phyloP scores from a whole-genome alignment of 768 basidiomycete species.

The Mycena latifolia region DNA sequence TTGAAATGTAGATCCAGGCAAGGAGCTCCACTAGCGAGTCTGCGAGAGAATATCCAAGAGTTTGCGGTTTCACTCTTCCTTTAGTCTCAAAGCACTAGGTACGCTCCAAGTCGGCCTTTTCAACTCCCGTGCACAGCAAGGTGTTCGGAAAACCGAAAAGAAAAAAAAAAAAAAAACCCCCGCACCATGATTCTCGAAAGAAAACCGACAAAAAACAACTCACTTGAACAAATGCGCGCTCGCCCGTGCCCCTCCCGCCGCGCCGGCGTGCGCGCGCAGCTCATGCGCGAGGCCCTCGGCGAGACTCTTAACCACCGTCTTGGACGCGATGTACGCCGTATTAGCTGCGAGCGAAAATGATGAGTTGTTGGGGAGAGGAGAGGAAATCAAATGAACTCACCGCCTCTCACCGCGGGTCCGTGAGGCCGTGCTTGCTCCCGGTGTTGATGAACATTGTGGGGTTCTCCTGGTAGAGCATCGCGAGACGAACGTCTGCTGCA shows the following conservation, averaged over 20 bases:
- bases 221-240: too few relatives aligned
- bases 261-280: too few relatives aligned
- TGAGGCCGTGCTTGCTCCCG: too few relatives aligned
- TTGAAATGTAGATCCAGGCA: conserved; percentile 43
- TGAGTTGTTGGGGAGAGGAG: neutral
- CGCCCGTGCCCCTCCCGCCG: too few relatives aligned
- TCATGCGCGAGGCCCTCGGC: conserved; percentile 59
- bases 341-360: conserved; percentile 72
- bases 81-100: conserved; percentile 35
- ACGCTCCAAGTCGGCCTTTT: conserved; percentile 40
- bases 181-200: too few relatives aligned
- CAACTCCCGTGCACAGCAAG: too few relatives aligned
- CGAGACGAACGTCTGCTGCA: too few relatives aligned
- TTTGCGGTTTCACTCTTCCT: conserved; percentile 50
- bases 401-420: too few relatives aligned
- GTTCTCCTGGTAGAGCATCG: too few relatives aligned
- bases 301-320: conserved; percentile 79
- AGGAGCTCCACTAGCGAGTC: conserved; percentile 61
- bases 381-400: too few relatives aligned
- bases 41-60: conserved; percentile 55
- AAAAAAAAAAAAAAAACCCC: neutral
- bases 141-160: neutral
- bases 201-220: too few relatives aligned
- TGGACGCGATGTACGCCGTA: conserved; percentile 82
- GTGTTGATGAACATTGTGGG: too few relatives aligned